Evolutionary conservation across 768 basidiomycete genomes (phyloP), one percentile per base, ranked within the genome.

Genomic region (Leccinum variicolor): DNA sequence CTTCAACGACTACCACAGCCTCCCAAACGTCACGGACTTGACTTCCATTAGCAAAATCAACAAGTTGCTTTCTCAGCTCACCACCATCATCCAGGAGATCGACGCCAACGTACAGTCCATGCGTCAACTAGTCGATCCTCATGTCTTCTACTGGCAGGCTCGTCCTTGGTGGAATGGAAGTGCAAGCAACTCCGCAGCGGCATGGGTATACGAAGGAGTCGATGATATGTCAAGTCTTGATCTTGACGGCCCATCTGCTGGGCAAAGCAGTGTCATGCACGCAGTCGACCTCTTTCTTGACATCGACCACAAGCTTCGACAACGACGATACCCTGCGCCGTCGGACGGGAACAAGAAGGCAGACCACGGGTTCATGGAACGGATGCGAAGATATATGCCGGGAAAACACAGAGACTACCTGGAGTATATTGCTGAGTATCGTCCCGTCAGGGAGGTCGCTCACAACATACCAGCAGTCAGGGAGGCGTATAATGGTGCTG

Each of bases 381-480:
- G 92, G 50, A 97, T 97, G 94, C 77, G 91, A 56, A 82, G 84
- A 21, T 98, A 98, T 75, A 98, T 98, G 96, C 95, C 96, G 0
- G 89, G 89, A 14, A 83, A 82, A 54, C 96, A 98, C 74, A 86
- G 91, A 45, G 84, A 87, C 48, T 98, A 94, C 75, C 82, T 98
- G 54, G 72, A 74, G 23, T 82, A 85, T 64, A 81, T 98, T 36
- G 76, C 82, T 2, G 73, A 77, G 13, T 77, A 80, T 53, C 85
- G 75, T n/a, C 78, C 85, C 21, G 66, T 92, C 52, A 84, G 90
- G 23, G 79, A 84, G 36, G 73, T 86, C 31, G 89, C 85, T 2
- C 77, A 78, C 56, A 69, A 73, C 45, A 84, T 79, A 14, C 82
- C 86, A 6, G 75, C 78, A 3, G 74, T 92, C 36, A 82, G 81